These are phyloP conservation scores for Trichoderma gamsii DNA, from an alignment of 495 filamentous ascomycete species.

Conservation along the genomic window DNA sequence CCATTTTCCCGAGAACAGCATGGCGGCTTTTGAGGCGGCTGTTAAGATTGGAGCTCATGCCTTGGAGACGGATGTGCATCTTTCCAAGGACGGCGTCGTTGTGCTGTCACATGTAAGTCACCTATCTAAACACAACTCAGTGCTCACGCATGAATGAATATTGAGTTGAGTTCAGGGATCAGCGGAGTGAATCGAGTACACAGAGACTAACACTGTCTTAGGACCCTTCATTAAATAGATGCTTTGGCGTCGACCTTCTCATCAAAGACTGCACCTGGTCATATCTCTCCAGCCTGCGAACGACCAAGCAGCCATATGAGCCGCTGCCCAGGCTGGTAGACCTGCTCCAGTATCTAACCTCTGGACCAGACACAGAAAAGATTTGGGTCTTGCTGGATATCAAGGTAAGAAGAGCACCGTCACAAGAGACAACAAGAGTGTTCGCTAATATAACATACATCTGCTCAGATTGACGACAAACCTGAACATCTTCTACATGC, in stretches of 20 bases:
- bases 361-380: constrained; percentile 47
- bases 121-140: not conserved
- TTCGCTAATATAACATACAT: not conserved
- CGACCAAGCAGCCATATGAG: constrained; percentile 58
- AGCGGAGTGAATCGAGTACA: not conserved
- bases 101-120: constrained; percentile 74
- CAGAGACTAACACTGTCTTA: constrained; percentile 29
- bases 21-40: constrained; percentile 69
- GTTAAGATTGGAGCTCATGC: constrained; percentile 69
- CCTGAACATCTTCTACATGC: constrained; percentile 59
- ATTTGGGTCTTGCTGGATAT: constrained; percentile 86
- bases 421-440: not conserved
- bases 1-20: constrained; percentile 77
- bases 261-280: constrained; percentile 71
- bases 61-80: constrained; percentile 81
- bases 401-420: constrained; percentile 48
- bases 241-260: constrained; percentile 64
- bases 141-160: not conserved
- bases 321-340: constrained; percentile 71
- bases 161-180: constrained; percentile 6
- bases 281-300: constrained; percentile 62
- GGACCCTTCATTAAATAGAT: constrained; percentile 70
- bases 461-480: constrained; percentile 54
- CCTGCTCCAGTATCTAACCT: constrained; percentile 62
- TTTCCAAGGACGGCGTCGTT: constrained; percentile 76